A percentile compares a stretch with the other conserved stretches of the same genome.
phyloP scores from a whole-genome alignment of 805 yeast species.

The Candida corydali region DNA sequence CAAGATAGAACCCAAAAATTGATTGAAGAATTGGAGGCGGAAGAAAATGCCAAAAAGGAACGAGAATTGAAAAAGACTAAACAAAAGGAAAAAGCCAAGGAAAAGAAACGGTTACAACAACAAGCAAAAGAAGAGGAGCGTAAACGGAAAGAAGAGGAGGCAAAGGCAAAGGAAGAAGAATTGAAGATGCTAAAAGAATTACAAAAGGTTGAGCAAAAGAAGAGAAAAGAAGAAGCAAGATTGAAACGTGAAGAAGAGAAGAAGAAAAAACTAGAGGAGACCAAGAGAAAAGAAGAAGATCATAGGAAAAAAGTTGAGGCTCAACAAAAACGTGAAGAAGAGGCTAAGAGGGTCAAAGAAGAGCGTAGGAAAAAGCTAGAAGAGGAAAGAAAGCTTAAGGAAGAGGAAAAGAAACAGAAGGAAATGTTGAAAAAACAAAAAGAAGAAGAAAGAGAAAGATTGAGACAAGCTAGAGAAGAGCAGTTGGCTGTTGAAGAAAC shows the following conservation, averaged over 20 bases:
- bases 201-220: slow-evolving; percentile 32
- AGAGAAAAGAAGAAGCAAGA: slow-evolving; percentile 34
- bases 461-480: slow-evolving; percentile 11
- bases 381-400: slow-evolving; percentile 19
- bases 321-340: slow-evolving; percentile 26
- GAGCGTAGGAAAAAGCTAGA: slow-evolving; percentile 22
- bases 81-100: slow-evolving; percentile 67
- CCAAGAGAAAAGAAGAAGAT: slow-evolving; percentile 29
- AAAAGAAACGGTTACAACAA: slow-evolving; percentile 61
- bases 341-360: slow-evolving; percentile 20
- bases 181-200: slow-evolving; percentile 28
- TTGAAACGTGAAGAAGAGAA: slow-evolving; percentile 47
- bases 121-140: slow-evolving; percentile 61
- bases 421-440: slow-evolving; percentile 13
- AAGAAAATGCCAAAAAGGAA: slow-evolving; percentile 59
- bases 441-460: slow-evolving; percentile 13
- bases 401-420: slow-evolving; percentile 21
- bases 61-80: slow-evolving; percentile 61
- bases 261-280: slow-evolving; percentile 37
- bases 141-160: slow-evolving; percentile 50
- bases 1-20: slow-evolving; percentile 64
- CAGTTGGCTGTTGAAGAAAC: slow-evolving; percentile 11
- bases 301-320: slow-evolving; percentile 27
- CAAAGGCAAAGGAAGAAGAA: slow-evolving; percentile 34
- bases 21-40: slow-evolving; percentile 67